Base-by-base conservation (phyloP, 139 green algal genomes). In the Mychonastes homosphaera region DNA sequence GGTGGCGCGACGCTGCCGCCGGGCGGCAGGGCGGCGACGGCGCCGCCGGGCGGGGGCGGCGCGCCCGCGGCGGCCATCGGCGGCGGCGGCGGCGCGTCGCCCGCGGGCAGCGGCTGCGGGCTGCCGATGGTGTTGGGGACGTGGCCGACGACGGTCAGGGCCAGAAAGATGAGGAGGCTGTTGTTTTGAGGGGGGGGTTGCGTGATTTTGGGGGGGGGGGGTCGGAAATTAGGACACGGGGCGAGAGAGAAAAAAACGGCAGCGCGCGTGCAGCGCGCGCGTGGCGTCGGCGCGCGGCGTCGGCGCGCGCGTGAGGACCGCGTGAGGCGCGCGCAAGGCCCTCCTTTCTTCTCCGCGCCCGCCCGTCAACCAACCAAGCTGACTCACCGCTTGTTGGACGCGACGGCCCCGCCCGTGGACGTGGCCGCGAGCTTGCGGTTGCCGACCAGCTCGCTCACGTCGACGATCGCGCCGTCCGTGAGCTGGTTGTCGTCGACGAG, bases 101-200 rank as follows among this genome's bases (percentile, higher is more conserved):
- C 6, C 9, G 43, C 30, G 4, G 9, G 54, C 43, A 29, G 47
- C 26, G 44, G 56, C 30, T 51, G 33, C 2, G 74, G 74, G 26
- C 71, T 60, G 44, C 75, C 75, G 41, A 82, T 67, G 9, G 38
- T 50, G 4, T 39, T 29, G 16, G 18, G 30, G 39, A 58, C 61
- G 44, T 56, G 32, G 27, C 60, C 71, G 4, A 75, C 24, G 0
- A 72, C 32, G 1, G 72, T 53, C 34, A 84, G 13, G 5, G 39
- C 61, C 1, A 84, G 51, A 4, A 84, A 43, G 47, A 88, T 88
- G n/a, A 88, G 53, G n/a, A 87, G 65, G 70, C 77, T 84, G 71
- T 32, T n/a, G n/a, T n/a, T n/a, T n/a, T n/a, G n/a, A n/a, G n/a
- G n/a, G n/a, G n/a, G n/a, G n/a, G n/a, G n/a, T n/a, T n/a, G n/a